phyloP scores from a whole-genome alignment of 345 rosid species.

The Clausena lansium region DNA sequence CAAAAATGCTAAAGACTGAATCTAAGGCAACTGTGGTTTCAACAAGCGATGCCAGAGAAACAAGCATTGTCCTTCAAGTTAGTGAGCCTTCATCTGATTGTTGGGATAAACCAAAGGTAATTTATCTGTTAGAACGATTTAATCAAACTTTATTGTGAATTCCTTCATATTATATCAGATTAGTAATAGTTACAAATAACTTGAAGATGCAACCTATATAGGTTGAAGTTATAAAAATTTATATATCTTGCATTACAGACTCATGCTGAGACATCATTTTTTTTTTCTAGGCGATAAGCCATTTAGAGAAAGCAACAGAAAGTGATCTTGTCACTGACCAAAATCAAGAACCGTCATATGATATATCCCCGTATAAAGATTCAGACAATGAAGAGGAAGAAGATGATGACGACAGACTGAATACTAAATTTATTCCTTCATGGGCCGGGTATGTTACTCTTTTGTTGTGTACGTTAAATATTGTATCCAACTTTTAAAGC shows the following conservation, averaged over 20 bases:
- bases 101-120: slow-evolving; percentile 54
- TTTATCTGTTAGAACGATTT: slow-evolving; percentile 4
- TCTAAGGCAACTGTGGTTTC: slow-evolving; percentile 22
- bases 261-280: slow-evolving; percentile 17
- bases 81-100: slow-evolving; percentile 22
- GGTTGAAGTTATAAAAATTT: neutral
- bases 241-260: neutral
- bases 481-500: neutral
- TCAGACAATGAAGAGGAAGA: slow-evolving; percentile 91
- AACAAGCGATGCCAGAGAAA: slow-evolving; percentile 33
- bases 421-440: slow-evolving; percentile 65
- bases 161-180: neutral
- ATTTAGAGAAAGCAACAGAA: slow-evolving; percentile 27
- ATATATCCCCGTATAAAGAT: slow-evolving; percentile 84
- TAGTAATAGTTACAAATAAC: neutral
- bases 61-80: slow-evolving; percentile 26
- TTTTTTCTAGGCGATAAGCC: slow-evolving; percentile 33
- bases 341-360: slow-evolving; percentile 63
- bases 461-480: neutral
- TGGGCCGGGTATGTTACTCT: slow-evolving; percentile 74
- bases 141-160: neutral
- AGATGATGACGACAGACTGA: slow-evolving; percentile 45
- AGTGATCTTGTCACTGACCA: slow-evolving; percentile 3
- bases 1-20: slow-evolving; percentile 29
- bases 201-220: neutral